Evolutionary conservation across 371 early-diverging fungal genomes (phyloP).

Genomic region (Capillidium heterosporum): DNA sequence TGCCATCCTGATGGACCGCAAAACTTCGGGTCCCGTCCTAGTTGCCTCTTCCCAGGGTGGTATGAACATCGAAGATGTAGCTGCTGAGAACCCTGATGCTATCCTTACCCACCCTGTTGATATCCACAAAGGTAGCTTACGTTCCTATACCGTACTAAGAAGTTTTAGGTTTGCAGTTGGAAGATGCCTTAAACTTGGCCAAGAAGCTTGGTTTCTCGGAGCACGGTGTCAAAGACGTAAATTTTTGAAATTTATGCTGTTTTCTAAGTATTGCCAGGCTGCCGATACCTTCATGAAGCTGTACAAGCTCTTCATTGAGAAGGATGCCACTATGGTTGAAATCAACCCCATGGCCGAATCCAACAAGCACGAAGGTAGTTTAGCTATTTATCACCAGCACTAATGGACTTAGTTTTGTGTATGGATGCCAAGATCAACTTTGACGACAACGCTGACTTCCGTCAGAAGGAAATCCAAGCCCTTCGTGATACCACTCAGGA

Average conservation of each 20-base stretch:
- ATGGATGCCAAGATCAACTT: slow-evolving; percentile 92
- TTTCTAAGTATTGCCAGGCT: slow-evolving; percentile 25
- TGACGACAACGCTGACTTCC: slow-evolving; percentile 97
- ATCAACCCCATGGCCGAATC: slow-evolving; percentile 96
- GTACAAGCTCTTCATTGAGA: slow-evolving; percentile 88
- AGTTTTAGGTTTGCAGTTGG: slow-evolving; percentile 28
- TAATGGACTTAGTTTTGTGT: slow-evolving; percentile 34
- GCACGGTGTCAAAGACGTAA: slow-evolving; percentile 37
- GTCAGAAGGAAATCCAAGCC: slow-evolving; percentile 76
- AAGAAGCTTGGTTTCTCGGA: slow-evolving; percentile 76
- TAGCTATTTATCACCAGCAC: neutral
- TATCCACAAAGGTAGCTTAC: slow-evolving; percentile 33
- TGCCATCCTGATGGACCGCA: slow-evolving; percentile 93
- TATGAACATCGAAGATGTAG: slow-evolving; percentile 93
- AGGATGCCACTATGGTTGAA: slow-evolving; percentile 94
- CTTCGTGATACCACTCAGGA: slow-evolving; percentile 89
- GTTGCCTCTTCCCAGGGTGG: slow-evolving; percentile 94
- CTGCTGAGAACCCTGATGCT: slow-evolving; percentile 84
- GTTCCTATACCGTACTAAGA: slow-evolving; percentile 11
- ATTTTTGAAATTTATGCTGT: neutral
- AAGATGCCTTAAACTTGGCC: slow-evolving; percentile 45
- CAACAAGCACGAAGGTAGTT: slow-evolving; percentile 56
- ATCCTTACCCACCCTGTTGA: slow-evolving; percentile 69
- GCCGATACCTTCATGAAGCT: slow-evolving; percentile 80
- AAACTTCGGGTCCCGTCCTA: slow-evolving; percentile 82